A percentile compares a stretch with the other conserved stretches of the same genome.
Conservation (phyloP, 2,329 filamentous ascomycete genomes). For the Sarocladium kiliense region DNA sequence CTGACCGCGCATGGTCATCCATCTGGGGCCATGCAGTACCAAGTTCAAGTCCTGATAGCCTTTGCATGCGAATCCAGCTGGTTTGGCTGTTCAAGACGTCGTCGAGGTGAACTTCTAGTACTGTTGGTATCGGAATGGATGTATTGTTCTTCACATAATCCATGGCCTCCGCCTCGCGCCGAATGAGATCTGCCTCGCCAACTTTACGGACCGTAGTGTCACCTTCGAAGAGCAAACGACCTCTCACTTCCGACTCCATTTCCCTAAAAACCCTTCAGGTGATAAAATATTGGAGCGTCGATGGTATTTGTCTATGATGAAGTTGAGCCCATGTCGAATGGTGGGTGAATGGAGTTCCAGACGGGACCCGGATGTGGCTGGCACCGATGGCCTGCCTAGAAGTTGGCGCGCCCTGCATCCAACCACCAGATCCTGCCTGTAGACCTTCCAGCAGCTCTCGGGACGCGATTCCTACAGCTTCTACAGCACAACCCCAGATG, state of each 20-base stretch:
- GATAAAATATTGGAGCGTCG: too few species aligned
- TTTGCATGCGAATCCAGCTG: constrained; percentile 15
- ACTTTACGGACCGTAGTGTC: too few species aligned
- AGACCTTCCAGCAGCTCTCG: neutral
- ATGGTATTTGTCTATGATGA: too few species aligned
- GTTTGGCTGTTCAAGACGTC: constrained; percentile 6
- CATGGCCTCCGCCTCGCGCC: constrained; percentile 14
- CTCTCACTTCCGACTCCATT: too few species aligned
- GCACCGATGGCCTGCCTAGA: too few species aligned
- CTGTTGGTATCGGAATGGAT: constrained; percentile 10
- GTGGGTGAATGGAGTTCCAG: too few species aligned
- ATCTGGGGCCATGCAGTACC: constrained; percentile 13
- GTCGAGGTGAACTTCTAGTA: constrained; percentile 10
- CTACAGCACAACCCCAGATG: neutral
- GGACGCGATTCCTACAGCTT: neutral
- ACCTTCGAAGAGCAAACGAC: too few species aligned
- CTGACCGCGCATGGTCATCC: constrained; percentile 7
- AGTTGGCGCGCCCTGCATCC: too few species aligned
- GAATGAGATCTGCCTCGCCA: neutral
- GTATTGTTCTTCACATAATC: constrained; percentile 9
- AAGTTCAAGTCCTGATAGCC: constrained; percentile 11
- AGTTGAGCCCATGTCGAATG: too few species aligned
- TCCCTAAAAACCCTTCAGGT: too few species aligned
- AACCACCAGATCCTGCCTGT: too few species aligned
- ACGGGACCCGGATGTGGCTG: too few species aligned